These are phyloP conservation scores for Neonectria punicea DNA, from an alignment of 2,329 filamentous ascomycete genomes.

Conservation along the genomic window DNA sequence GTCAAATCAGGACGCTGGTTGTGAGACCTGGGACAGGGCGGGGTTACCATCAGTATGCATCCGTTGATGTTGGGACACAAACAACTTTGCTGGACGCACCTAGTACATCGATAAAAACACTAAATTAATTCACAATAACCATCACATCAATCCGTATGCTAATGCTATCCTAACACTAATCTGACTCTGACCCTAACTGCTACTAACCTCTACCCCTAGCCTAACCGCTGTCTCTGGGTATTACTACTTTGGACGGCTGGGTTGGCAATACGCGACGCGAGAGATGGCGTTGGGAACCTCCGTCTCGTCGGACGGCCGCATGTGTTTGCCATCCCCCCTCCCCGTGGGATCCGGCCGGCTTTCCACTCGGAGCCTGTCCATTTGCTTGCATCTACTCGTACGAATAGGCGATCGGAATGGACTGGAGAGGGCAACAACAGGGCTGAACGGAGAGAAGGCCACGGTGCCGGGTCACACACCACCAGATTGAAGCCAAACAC, in stretches of 20 bases:
- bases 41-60: too few species aligned
- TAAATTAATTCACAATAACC: too few species aligned
- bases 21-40: too few species aligned
- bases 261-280: neutral
- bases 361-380: slow-evolving; percentile 22
- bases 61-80: too few species aligned
- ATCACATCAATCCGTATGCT: too few species aligned
- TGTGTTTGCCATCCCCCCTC: slow-evolving; percentile 7
- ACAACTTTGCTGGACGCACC: too few species aligned
- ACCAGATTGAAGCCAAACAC: neutral
- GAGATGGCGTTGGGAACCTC: slow-evolving; percentile 19
- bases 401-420: slow-evolving; percentile 4
- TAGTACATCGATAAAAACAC: too few species aligned
- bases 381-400: slow-evolving; percentile 1
- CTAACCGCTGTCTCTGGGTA: too few species aligned
- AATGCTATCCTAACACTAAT: too few species aligned
- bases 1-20: too few species aligned
- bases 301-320: slow-evolving; percentile 27
- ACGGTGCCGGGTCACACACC: slow-evolving; percentile 13
- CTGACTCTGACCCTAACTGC: too few species aligned
- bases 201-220: too few species aligned
- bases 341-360: slow-evolving; percentile 5
- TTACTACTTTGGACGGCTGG: slow-evolving; percentile 14
- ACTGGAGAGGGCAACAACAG: slow-evolving; percentile 7
- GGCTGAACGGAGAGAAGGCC: slow-evolving; percentile 23